Conservation (phyloP, 768 basidiomycete species). For the Lepiota venenata region DNA sequence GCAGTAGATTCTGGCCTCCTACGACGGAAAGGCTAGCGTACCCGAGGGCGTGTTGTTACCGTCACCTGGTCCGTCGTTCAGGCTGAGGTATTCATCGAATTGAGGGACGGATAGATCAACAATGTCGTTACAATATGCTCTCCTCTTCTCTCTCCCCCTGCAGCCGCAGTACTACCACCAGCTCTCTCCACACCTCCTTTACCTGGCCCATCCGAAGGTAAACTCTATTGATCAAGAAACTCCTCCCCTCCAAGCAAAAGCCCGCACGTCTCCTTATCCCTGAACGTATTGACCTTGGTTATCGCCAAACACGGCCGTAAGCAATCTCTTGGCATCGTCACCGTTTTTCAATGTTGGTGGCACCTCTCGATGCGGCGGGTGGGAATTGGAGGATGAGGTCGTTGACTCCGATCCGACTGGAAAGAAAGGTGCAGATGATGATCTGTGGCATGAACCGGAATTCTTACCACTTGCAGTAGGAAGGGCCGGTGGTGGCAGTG, state of each 20-base stretch:
- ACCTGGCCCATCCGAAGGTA: neutral
- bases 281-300: slow-evolving; percentile 72
- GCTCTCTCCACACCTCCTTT: too few species aligned
- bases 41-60: too few species aligned
- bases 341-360: slow-evolving; percentile 46
- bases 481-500: neutral
- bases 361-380: slow-evolving; percentile 14
- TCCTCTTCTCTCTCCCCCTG: slow-evolving; percentile 32
- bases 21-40: too few species aligned
- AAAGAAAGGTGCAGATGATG: too few species aligned
- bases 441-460: too few species aligned
- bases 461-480: neutral
- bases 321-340: slow-evolving; percentile 69
- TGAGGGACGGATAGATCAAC: too few species aligned
- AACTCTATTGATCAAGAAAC: neutral
- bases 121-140: slow-evolving; percentile 73
- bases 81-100: too few species aligned
- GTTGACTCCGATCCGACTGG: too few species aligned
- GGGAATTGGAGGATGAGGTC: too few species aligned
- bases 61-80: too few species aligned
- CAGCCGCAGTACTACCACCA: too few species aligned
- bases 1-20: too few species aligned
- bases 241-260: slow-evolving; percentile 63
- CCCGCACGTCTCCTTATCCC: slow-evolving; percentile 86
- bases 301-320: slow-evolving; percentile 75